Percentiles rank a stretch among this genome's conserved stretches.
Evolutionary conservation across 2,329 filamentous ascomycete species (phyloP).

Genomic region (Claviceps humidiphila): DNA sequence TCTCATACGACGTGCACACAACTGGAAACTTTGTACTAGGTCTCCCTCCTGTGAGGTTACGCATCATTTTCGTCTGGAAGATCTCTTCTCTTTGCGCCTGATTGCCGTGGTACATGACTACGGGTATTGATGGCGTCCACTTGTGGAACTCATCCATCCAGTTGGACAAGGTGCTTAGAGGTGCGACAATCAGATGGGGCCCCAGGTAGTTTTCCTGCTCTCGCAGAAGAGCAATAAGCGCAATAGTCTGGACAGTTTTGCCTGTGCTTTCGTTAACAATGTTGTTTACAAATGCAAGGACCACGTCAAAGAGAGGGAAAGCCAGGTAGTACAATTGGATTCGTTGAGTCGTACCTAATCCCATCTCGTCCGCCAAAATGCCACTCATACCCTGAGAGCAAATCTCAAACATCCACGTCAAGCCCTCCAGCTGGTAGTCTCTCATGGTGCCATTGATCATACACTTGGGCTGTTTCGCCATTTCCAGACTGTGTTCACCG

Average conservation of each 20-base stretch:
- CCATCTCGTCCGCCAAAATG: slow-evolving; percentile 91
- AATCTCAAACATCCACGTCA: slow-evolving; percentile 90
- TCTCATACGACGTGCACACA: slow-evolving; percentile 91
- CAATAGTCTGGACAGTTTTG: slow-evolving; percentile 86
- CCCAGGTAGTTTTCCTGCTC: slow-evolving; percentile 75
- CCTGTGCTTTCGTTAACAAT: slow-evolving; percentile 32
- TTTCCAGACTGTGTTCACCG: slow-evolving; percentile 54
- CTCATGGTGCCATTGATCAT: slow-evolving; percentile 84
- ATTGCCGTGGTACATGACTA: slow-evolving; percentile 80
- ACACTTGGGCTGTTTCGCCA: slow-evolving; percentile 74
- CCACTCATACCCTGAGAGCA: slow-evolving; percentile 73
- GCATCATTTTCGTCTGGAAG: slow-evolving; percentile 58
- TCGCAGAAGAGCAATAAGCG: slow-evolving; percentile 72
- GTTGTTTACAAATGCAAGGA: neutral
- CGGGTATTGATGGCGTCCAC: slow-evolving; percentile 82
- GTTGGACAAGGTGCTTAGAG: slow-evolving; percentile 82
- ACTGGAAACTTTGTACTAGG: slow-evolving; percentile 65
- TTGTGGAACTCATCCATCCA: slow-evolving; percentile 90
- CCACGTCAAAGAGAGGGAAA: neutral
- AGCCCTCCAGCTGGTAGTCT: slow-evolving; percentile 82
- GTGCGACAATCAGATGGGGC: slow-evolving; percentile 81
- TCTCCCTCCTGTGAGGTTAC: slow-evolving; percentile 47
- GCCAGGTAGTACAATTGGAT: no score
- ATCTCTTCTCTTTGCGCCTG: slow-evolving; percentile 65
- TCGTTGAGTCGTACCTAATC: slow-evolving; percentile 40